phyloP scores from a whole-genome alignment of 331 rosid species.

The Acacia pycnantha region DNA sequence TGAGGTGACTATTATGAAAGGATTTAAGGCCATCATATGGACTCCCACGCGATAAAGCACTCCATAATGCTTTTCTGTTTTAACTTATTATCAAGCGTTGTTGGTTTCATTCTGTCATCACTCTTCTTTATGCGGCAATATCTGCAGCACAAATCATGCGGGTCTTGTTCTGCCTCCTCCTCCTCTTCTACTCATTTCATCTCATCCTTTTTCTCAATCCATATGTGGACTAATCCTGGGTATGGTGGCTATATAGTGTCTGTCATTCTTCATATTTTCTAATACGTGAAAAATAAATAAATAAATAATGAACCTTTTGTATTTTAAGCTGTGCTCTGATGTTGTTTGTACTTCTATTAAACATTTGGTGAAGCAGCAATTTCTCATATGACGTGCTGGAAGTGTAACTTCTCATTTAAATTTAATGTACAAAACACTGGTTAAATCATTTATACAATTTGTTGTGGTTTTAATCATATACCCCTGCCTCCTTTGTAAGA shows the following conservation, averaged over 20 bases:
- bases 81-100: neutral
- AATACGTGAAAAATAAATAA: no score
- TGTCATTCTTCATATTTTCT: neutral
- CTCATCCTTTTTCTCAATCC: neutral
- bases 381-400: neutral
- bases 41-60: slow-evolving; percentile 11
- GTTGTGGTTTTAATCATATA: neutral
- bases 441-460: neutral
- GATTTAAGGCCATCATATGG: neutral
- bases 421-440: neutral
- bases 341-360: neutral
- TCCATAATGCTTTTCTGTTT: slow-evolving; percentile 9
- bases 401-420: neutral
- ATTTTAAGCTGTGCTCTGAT: neutral
- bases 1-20: neutral
- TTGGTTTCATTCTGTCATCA: neutral
- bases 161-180: neutral
- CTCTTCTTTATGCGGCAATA: slow-evolving; percentile 12
- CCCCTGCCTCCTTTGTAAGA: neutral
- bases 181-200: neutral
- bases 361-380: neutral
- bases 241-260: neutral
- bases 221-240: neutral
- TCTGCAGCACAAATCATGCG: neutral
- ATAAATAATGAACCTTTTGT: neutral